Evolutionary conservation across 805 yeast species (phyloP), one percentile per base, ranked within the genome.

Genomic region (Metschnikowia gelsemii): DNA sequence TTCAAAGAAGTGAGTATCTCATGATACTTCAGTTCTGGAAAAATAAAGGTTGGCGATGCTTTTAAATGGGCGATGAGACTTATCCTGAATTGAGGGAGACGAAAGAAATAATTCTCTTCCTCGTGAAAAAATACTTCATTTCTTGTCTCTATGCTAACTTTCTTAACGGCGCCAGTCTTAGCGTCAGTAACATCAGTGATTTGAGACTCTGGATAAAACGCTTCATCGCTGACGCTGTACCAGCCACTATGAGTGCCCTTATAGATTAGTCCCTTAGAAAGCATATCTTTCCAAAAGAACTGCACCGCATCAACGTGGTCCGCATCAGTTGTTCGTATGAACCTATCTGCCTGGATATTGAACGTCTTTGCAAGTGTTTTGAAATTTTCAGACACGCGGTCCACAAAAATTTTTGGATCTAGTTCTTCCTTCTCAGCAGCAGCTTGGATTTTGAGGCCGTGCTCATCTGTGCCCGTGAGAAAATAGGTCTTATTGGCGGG

Each of bases 391-490:
- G 87, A 77, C 2, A 87, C 74, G 11, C 63, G 63, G 57, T 91
- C 96, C 17, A 89, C 95, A 53, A 90, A 84, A 32, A 61, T 57
- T 54, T 82, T 74, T 1, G 96, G 72, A 1, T 66, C 64, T n/a
- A 61, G 58, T 0, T 72, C 71, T 5, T 57, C 56, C 9, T 70
- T 73, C 43, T 68, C 70, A 0, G 96, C 95, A 0, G 95, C 97
- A n/a, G 77, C 71, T 54, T 87, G 95, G 22, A 91, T 91, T 67
- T 93, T 93, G 40, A 89, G 65, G 0, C 99, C 99, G 61, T 93
- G 99, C 62, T 93, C 99, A 61, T 93, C 99, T 0, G 97, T 90
- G 0, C 99, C 99, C 0, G 98, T 93, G 5, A 87, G 77, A 56
- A 90, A 75, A 45, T 66, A 75, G 1, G 81, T 63, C 16, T 45